Base-by-base conservation (phyloP, 1,284 basidiomycete species). In the Cryptococcus amylolentus region DNA sequence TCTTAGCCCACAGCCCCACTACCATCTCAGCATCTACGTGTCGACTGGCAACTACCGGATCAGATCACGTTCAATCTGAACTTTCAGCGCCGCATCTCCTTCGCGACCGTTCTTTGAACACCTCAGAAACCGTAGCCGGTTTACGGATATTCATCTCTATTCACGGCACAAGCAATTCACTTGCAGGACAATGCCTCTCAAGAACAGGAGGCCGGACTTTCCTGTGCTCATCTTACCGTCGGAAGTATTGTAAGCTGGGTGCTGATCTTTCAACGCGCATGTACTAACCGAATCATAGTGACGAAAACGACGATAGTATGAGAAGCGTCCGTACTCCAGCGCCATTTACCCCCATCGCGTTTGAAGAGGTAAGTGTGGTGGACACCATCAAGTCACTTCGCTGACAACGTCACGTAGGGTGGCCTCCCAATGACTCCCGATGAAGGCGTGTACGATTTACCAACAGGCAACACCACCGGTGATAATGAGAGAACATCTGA, bases 361-460 rank as follows among this genome's bases (percentile, higher is more conserved):
- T 58, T 28, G 55, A 61, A 12, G 54, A 64, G 51, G 64, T 60
- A 31, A 51, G 61, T 18, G 13, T 56, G 38, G 14, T 14, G 13
- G n/a, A 27, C 40, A 8, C 26, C 20, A 49, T 35, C 20, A 38
- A 23, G 18, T 39, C 20, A 39, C 16, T 20, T 7, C 20, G 20
- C 44, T 49, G 49, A 42, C 44, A 49, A 52, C 52, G n/a, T 27
- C 20, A 23, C 44, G 56, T 55, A 59, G 46, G 52, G 61, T 44
- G 56, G 62, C 28, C 47, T 66, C 50, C 64, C 69, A 20, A 75
- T 75, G 63, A 72, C 72, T 3, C 71, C 70, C 31, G 70, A 71
- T 48, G 67, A 65, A 18, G 63, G 66, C 31, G 52, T 59, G 12
- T 67, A 69, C 43, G 55, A 63, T 23, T 41, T 68, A 39, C 41